phyloP scores from a whole-genome alignment of 495 filamentous ascomycete species.

The Astrothelium subdiscretum region DNA sequence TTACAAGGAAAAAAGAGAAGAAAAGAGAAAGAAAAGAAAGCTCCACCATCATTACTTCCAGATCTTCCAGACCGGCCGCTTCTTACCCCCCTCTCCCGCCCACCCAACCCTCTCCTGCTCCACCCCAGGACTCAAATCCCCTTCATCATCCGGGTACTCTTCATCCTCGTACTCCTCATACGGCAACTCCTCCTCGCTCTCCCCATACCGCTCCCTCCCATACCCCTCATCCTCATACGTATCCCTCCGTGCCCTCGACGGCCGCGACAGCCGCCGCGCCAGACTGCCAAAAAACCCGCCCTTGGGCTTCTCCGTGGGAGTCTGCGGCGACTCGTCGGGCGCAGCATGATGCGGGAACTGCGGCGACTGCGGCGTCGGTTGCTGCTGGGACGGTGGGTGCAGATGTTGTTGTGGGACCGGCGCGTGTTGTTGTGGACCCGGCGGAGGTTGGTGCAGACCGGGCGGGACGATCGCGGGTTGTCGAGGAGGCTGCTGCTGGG shows the following conservation, averaged over 20 bases:
- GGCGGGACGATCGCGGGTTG: background rate
- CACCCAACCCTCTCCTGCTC: background rate
- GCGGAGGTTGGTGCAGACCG: background rate
- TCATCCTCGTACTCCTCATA: too few relatives aligned
- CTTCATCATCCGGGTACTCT: slow-evolving; percentile 7
- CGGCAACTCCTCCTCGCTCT: background rate
- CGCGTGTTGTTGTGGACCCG: slow-evolving; percentile 2
- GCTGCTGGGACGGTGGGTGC: background rate
- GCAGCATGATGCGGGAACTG: background rate
- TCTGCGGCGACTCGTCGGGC: background rate
- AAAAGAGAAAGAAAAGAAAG: background rate
- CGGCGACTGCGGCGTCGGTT: background rate
- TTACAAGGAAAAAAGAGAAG: background rate
- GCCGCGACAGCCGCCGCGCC: too few relatives aligned
- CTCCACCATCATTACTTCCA: slow-evolving; percentile 9
- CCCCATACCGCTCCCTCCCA: background rate
- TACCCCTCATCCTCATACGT: slow-evolving; percentile 2
- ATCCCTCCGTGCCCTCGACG: too few relatives aligned
- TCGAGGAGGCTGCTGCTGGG: background rate
- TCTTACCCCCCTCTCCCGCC: slow-evolving; percentile 5
- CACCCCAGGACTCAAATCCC: background rate
- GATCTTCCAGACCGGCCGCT: slow-evolving; percentile 16
- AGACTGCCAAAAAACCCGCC: background rate
- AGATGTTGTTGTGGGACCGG: background rate
- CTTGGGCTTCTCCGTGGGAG: background rate